Evolutionary conservation across 2,329 filamentous ascomycete genomes (phyloP), one percentile per base, ranked within the genome.

Genomic region (Pezicula carpinea): DNA sequence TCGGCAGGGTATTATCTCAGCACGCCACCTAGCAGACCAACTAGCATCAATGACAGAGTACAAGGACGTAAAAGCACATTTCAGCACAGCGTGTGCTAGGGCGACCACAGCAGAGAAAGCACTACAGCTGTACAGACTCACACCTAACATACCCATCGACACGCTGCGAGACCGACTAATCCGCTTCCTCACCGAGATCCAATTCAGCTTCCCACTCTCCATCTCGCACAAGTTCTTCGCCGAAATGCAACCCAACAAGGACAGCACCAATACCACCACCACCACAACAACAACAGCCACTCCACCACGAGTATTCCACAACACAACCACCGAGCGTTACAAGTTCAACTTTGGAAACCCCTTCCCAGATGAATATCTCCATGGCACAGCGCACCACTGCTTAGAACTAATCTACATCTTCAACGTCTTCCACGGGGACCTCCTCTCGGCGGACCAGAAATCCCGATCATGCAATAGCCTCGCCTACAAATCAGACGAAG

Each of bases 301-400:
- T n/a, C n/a, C n/a, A 26, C 23, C 23, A 23, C n/a, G 29, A 19
- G 22, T 23, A 39, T 10, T 39, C 26, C 33, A 32, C 22, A 19
- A 4, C 14, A 43, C 39, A 4, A 23, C n/a, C 11, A 34, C 42
- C 3, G 17, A 22, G 26, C 23, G 38, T 5, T 49, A 46, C 33
- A 49, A 43, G 19, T 23, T 43, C 17, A 42, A 43, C 7, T 49
- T 43, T n/a, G 47, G 47, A 7, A 49, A 49, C 39, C 47, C 47
- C 5, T 49, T 46, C 33, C 39, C 23, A 6, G 47, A 22, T 6
- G 17, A 23, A 3, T 41, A 31, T 23, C 31, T 40, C 10, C 19
- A 18, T 21, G 23, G 19, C 5, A 17, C 43, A 19, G 32, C 47
- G 7, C 47, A 49, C 39, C 47, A 49, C 33, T 49, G 47, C 15